Percentiles rank a stretch among this genome's conserved stretches.
Evolutionary conservation across 331 rosid species (phyloP).

Genomic region (Malus hybrid): DNA sequence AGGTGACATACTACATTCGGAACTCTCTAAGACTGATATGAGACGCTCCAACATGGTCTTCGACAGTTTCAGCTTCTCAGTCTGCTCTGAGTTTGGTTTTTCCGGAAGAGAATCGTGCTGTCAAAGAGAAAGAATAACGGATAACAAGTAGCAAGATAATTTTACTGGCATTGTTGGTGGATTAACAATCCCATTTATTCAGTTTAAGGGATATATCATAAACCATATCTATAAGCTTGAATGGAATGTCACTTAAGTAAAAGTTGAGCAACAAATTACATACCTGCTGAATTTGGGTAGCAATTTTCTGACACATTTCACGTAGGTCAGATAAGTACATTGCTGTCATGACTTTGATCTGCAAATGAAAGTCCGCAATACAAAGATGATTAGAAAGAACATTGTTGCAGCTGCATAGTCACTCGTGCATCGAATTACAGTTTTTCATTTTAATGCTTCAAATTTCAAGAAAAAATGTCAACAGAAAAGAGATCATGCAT

Average conservation of each 20-base stretch:
- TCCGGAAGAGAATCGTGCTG: too few species aligned
- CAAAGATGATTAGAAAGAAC: neutral
- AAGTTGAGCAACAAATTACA: neutral
- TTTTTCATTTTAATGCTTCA: neutral
- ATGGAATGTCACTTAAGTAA: neutral
- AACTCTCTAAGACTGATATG: too few species aligned
- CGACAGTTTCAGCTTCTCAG: too few species aligned
- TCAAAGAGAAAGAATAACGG: too few species aligned
- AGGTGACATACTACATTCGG: too few species aligned
- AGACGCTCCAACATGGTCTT: too few species aligned
- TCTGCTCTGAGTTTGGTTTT: too few species aligned
- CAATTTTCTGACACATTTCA: neutral
- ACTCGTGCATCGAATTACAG: neutral
- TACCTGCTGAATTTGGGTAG: neutral
- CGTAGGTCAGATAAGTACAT: neutral
- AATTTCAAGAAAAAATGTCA: neutral
- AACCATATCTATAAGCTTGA: neutral
- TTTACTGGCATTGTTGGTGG: too few species aligned
- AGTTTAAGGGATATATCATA: neutral
- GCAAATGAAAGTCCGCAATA: neutral
- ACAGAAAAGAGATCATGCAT: neutral
- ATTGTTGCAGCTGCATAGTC: neutral
- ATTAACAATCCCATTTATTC: too few species aligned
- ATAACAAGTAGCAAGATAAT: too few species aligned
- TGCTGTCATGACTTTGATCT: neutral